Evolutionary conservation across 2,329 filamentous ascomycete genomes (phyloP).

Genomic region (Colletotrichum acutatum): DNA sequence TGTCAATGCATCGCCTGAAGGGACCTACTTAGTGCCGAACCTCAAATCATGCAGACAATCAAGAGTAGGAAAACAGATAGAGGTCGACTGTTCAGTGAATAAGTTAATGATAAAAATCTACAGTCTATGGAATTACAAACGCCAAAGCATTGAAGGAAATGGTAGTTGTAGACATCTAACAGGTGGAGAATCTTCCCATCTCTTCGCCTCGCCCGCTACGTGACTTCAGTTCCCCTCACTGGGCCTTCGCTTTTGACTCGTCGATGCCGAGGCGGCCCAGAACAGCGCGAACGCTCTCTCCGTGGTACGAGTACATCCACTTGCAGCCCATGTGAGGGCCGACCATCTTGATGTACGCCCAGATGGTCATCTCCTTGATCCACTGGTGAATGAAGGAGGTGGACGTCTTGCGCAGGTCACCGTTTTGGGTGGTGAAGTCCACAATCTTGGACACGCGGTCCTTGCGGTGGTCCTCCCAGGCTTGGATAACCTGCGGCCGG

Average conservation of each 20-base stretch:
- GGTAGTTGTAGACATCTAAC: not conserved
- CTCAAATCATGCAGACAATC: rapidly evolving
- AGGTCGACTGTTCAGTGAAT: no score
- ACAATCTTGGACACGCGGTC: not conserved
- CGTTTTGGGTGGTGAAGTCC: not conserved
- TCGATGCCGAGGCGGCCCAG: not conserved
- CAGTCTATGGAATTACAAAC: not conserved
- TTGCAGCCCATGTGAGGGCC: not conserved
- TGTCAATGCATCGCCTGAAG: no score
- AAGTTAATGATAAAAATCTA: not conserved
- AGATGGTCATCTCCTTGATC: not conserved
- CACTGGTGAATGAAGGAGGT: not conserved
- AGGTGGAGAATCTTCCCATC: no score
- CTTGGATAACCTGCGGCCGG: not conserved
- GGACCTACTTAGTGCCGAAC: no score
- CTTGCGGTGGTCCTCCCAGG: not conserved
- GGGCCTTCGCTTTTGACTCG: not conserved
- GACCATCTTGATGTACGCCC: not conserved
- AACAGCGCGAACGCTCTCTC: not conserved
- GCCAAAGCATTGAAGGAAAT: not conserved
- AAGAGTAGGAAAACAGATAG: no score
- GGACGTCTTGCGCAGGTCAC: not conserved
- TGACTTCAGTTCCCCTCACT: not conserved
- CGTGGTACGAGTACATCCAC: not conserved
- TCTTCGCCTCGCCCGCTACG: no score